Base-by-base conservation (phyloP, 169 alveolate genomes). In the Cryptosporidium ubiquitum region DNA sequence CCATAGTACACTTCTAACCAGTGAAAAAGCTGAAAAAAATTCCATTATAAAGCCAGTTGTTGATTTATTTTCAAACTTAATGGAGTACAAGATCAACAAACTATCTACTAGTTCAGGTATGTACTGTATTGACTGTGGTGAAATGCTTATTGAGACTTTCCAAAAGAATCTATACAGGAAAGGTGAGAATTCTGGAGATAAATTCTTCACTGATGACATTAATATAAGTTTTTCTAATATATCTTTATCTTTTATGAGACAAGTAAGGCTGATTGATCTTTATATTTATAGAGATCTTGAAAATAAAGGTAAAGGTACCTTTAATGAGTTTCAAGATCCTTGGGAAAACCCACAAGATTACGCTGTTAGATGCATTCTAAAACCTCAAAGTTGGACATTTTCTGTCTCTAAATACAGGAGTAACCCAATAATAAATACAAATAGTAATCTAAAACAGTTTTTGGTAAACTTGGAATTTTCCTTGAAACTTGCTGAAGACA, bases 331-430 rank as follows among this genome's bases (percentile, higher is more conserved):
- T n/a, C 40, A 51, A 35, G 42, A 44, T 42, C 35, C 57, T 4
- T 16, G 40, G 5, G 49, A 49, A 23, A 29, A 10, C 4, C 12
- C n/a, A 44, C 49, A n/a, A 18, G 69, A 70, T 18, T 37, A 29
- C 23, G 33, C 60, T 14, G 26, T 42, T 4, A 51, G 85, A 6
- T 31, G 47, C n/a, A 73, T 73, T n/a, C 39, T 73, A 18, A 52
- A 58, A 33, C 85, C 85, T 52, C 85, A 73, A 18, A 58, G 35
- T 39, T 73, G 69, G 71, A 37, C 51, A 31, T 73, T 73, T 73
- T 51, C 58, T 2, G 37, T 73, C 16, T 26, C 29, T 9, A 73
- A 73, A 26, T 39, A 55, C 31, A 29, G 60, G 29, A 29, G 42
- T 5, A 31, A 26, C 55, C 20, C 44, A 42, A 26, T 57, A 70